phyloP scores from a whole-genome alignment of 2,329 filamentous ascomycete genomes.

The Neofusicoccum cordaticola region DNA sequence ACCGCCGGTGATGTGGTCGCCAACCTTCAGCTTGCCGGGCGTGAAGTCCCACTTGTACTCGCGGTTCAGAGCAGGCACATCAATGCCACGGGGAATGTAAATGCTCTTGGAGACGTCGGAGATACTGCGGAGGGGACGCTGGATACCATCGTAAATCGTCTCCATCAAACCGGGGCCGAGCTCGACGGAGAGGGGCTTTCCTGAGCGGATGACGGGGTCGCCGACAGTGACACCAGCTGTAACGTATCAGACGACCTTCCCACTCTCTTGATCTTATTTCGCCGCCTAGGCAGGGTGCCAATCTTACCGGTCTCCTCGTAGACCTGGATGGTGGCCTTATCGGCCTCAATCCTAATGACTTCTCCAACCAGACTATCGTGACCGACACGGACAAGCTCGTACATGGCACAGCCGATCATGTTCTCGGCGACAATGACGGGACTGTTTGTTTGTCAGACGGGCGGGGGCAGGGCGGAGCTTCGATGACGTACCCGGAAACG shows the following conservation, averaged over 20 bases:
- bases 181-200: conserved; percentile 96
- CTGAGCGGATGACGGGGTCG: conserved; percentile 84
- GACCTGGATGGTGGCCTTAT: conserved; percentile 96
- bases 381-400: conserved; percentile 94
- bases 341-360: conserved; percentile 94
- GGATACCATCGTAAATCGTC: conserved; percentile 99
- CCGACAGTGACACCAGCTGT: conserved; percentile 91
- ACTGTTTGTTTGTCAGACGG: conserved; percentile 41
- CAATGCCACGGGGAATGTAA: conserved; percentile 94
- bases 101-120: conserved; percentile 76
- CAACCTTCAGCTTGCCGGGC: conserved; percentile 79
- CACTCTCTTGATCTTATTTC: background rate
- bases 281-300: background rate
- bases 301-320: conserved; percentile 93
- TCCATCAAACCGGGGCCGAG: conserved; percentile 95
- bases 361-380: conserved; percentile 91
- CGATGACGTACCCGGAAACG: conserved; percentile 57
- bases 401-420: conserved; percentile 99
- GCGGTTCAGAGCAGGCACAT: conserved; percentile 82
- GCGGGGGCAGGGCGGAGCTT: conserved; percentile 19
- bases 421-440: conserved; percentile 96
- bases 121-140: conserved; percentile 87
- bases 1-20: conserved; percentile 94
- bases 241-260: conserved; percentile 13
- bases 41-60: conserved; percentile 96